phyloP scores from a whole-genome alignment of 768 basidiomycete species.

The Asterophora parasitica region DNA sequence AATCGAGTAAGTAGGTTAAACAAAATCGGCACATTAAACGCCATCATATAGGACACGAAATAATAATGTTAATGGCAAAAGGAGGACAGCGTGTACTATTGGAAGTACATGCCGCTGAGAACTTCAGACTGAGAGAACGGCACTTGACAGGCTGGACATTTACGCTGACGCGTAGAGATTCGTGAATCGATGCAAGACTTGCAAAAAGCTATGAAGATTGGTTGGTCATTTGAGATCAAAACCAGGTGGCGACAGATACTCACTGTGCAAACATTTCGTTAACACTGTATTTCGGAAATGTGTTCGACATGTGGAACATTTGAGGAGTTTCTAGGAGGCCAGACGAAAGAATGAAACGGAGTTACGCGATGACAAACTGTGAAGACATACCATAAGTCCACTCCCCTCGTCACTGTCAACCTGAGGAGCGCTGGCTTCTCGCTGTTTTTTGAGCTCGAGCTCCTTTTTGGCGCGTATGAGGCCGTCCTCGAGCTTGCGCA shows the following conservation, averaged over 20 bases:
- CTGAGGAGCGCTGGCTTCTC: constrained; percentile 3
- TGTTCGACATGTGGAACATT: constrained; percentile 83
- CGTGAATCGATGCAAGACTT: constrained; percentile 83
- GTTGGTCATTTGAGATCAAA: background rate
- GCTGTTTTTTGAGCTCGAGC: constrained; percentile 17
- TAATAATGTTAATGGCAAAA: constrained; percentile 15
- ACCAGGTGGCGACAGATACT: constrained; percentile 24
- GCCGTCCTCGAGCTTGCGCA: constrained; percentile 45
- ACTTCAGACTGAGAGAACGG: constrained; percentile 84
- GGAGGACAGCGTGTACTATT: constrained; percentile 25
- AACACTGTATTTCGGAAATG: constrained; percentile 77
- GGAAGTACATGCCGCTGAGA: constrained; percentile 38
- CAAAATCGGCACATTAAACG: constrained; percentile 8
- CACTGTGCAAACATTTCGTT: constrained; percentile 90
- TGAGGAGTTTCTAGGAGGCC: constrained; percentile 59
- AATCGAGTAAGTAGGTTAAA: constrained; percentile 6
- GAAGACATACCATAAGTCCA: constrained; percentile 45
- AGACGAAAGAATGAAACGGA: background rate
- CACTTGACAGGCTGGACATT: constrained; percentile 86
- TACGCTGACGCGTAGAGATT: constrained; percentile 83
- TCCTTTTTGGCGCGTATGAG: constrained; percentile 44
- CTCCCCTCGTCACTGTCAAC: constrained; percentile 5
- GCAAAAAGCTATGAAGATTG: constrained; percentile 63
- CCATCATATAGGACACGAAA: constrained; percentile 12
- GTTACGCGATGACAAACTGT: background rate